A percentile compares a stretch with the other conserved stretches of the same genome.
Conservation (phyloP, 2,329 filamentous ascomycete species). For the Xylaria sp. region DNA sequence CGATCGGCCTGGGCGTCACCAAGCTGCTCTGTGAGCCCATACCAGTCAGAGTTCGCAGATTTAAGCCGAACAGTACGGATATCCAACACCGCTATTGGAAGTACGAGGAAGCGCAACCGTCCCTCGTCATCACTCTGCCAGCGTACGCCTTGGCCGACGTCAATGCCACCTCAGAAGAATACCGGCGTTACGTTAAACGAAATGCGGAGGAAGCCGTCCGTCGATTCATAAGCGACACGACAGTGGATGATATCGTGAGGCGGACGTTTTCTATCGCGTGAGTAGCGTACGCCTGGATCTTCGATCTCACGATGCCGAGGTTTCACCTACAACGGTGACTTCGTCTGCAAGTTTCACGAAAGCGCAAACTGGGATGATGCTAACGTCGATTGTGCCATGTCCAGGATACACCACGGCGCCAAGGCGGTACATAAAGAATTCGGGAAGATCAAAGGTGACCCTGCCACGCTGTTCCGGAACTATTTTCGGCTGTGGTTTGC, state of each 20-base stretch:
- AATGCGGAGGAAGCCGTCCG: slow-evolving; percentile 41
- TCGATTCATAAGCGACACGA: slow-evolving; percentile 33
- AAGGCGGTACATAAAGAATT: slow-evolving; percentile 11
- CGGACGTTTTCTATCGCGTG: slow-evolving; percentile 40
- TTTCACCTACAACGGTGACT: slow-evolving; percentile 5
- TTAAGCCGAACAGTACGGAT: slow-evolving; percentile 47
- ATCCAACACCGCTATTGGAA: slow-evolving; percentile 48
- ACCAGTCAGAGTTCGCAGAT: slow-evolving; percentile 48
- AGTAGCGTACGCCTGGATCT: slow-evolving; percentile 22
- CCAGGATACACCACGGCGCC: slow-evolving; percentile 18
- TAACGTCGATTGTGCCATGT: not conserved
- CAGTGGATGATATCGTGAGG: slow-evolving; percentile 37
- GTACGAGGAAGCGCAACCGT: slow-evolving; percentile 36
- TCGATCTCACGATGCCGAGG: not conserved
- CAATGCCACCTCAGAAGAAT: slow-evolving; percentile 41
- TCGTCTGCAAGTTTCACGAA: not conserved
- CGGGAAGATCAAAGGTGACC: slow-evolving; percentile 35
- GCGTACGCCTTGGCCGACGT: slow-evolving; percentile 50
- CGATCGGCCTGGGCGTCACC: slow-evolving; percentile 48
- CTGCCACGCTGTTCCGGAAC: slow-evolving; percentile 45
- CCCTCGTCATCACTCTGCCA: slow-evolving; percentile 40
- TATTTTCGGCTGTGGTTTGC: slow-evolving; percentile 55
- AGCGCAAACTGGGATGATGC: not conserved
- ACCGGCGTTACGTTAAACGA: slow-evolving; percentile 45
- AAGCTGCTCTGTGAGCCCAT: slow-evolving; percentile 45